Base-by-base conservation (phyloP, 106 monocot species). In the Dioscorea alata region DNA sequence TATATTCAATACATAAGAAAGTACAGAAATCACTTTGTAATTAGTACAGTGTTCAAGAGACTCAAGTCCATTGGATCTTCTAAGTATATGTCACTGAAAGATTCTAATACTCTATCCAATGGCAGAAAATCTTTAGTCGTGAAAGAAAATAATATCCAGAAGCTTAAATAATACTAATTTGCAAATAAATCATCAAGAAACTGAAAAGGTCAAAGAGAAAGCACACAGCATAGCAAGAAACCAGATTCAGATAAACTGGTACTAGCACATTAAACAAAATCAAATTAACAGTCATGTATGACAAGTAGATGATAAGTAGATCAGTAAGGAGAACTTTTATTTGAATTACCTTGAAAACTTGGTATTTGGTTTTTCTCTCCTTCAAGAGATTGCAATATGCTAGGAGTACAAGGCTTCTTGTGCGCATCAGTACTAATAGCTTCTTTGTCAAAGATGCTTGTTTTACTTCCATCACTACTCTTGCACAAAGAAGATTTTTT, bases 401-500 rank as follows among this genome's bases (percentile, higher is more conserved):
- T 17, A 4, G 63, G 69, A 64, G 58, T 4, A 73, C 24, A 31
- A 49, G 49, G 52, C 14, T 72, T 77, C 63, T 48, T 57, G 50
- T 17, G n/a, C 19, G 48, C 67, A 57, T 12, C 34, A 67, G 31
- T 13, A 69, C 61, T 68, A 24, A 31, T 50, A 72, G 64, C 35
- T 69, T 19, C 58, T 73, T 60, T 57, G 15, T 71, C 66, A 73
- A 54, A 24, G 23, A n/a, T 32, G 50, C 61, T 75, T 49, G 66
- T 20, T 25, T 63, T 59, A 63, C 70, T 67, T 76, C 34, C 50
- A 31, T 71, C 61, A 66, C 33, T 73, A 61, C 23, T 58, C 65
- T 77, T 85, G 34, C 42, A 42, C 10, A 59, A 35, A 51, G 78
- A 59, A 49, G 71, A 49, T 68, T 79, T 86, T 20, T 48, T 60